A percentile compares a stretch with the other conserved stretches of the same genome.
These are phyloP conservation scores for Diddensiella transvaalensis DNA, from an alignment of 805 yeast genomes.

Conservation along the genomic window DNA sequence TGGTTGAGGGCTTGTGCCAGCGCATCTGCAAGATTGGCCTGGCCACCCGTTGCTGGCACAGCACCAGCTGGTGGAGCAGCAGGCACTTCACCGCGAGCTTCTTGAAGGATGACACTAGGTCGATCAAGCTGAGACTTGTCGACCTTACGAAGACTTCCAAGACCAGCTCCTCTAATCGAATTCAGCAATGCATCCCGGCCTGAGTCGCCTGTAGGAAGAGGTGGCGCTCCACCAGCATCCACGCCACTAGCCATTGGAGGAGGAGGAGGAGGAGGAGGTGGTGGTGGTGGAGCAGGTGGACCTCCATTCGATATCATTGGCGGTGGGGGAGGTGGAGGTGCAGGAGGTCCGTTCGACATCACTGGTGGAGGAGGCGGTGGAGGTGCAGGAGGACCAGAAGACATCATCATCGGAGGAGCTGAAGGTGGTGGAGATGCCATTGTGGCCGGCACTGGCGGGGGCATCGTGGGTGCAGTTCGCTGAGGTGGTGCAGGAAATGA, in stretches of 20 bases:
- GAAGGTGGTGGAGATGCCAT: slow-evolving; percentile 29
- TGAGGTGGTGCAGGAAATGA: slow-evolving; percentile 26
- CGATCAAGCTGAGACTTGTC: slow-evolving; percentile 81
- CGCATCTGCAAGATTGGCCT: slow-evolving; percentile 77
- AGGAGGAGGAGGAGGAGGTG: slow-evolving; percentile 39
- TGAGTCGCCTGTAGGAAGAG: slow-evolving; percentile 43
- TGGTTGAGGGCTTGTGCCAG: slow-evolving; percentile 79
- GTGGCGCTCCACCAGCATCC: slow-evolving; percentile 35
- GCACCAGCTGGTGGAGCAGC: slow-evolving; percentile 36
- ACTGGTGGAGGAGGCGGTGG: slow-evolving; percentile 29
- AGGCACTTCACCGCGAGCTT: slow-evolving; percentile 62
- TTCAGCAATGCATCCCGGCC: slow-evolving; percentile 81
- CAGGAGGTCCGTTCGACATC: slow-evolving; percentile 25
- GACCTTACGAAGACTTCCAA: slow-evolving; percentile 65
- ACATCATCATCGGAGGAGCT: slow-evolving; percentile 29
- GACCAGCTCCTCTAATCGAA: slow-evolving; percentile 74
- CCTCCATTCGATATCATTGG: slow-evolving; percentile 27
- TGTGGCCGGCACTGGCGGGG: slow-evolving; percentile 31
- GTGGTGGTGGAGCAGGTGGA: slow-evolving; percentile 30
- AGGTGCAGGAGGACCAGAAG: slow-evolving; percentile 25
- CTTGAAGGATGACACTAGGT: slow-evolving; percentile 69
- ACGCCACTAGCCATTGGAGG: slow-evolving; percentile 21
- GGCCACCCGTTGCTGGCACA: no score
- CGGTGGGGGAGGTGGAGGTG: slow-evolving; percentile 38
- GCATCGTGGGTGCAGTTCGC: slow-evolving; percentile 19